phyloP scores from a whole-genome alignment of 2,329 filamentous ascomycete species.

The Capronia coronata region DNA sequence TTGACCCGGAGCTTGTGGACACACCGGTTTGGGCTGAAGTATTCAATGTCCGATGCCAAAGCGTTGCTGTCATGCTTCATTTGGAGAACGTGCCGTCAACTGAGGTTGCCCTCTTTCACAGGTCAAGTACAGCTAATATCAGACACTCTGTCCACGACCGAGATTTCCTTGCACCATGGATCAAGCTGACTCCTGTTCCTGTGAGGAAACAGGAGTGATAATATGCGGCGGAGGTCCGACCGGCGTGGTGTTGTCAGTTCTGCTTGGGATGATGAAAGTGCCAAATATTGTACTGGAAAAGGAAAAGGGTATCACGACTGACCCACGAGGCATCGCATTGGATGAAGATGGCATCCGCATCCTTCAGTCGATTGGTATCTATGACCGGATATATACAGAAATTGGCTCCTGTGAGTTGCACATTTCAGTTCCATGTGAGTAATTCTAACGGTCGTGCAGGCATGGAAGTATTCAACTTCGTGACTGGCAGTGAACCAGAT shows the following conservation, averaged over 20 bases:
- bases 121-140: too few relatives aligned
- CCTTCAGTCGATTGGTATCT: slow-evolving; percentile 31
- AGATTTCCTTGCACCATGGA: slow-evolving; percentile 6
- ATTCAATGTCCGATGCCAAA: too few relatives aligned
- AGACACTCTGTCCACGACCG: neutral
- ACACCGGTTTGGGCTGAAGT: too few relatives aligned
- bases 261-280: slow-evolving; percentile 28
- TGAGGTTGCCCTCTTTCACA: too few relatives aligned
- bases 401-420: slow-evolving; percentile 29
- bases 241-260: slow-evolving; percentile 30
- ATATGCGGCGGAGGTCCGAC: slow-evolving; percentile 33
- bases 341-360: slow-evolving; percentile 33
- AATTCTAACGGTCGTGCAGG: slow-evolving; percentile 5
- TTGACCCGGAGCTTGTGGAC: too few relatives aligned
- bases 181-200: neutral
- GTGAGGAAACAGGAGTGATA: slow-evolving; percentile 28
- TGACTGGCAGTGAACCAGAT: slow-evolving; percentile 17
- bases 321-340: slow-evolving; percentile 32
- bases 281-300: slow-evolving; percentile 31
- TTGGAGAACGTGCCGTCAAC: too few relatives aligned
- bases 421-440: neutral
- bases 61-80: too few relatives aligned
- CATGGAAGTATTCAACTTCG: slow-evolving; percentile 23
- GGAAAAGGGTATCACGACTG: slow-evolving; percentile 31
- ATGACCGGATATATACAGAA: slow-evolving; percentile 30